Evolutionary conservation across 2,329 filamentous ascomycete species (phyloP).

Genomic region (Diplocarpon mali): DNA sequence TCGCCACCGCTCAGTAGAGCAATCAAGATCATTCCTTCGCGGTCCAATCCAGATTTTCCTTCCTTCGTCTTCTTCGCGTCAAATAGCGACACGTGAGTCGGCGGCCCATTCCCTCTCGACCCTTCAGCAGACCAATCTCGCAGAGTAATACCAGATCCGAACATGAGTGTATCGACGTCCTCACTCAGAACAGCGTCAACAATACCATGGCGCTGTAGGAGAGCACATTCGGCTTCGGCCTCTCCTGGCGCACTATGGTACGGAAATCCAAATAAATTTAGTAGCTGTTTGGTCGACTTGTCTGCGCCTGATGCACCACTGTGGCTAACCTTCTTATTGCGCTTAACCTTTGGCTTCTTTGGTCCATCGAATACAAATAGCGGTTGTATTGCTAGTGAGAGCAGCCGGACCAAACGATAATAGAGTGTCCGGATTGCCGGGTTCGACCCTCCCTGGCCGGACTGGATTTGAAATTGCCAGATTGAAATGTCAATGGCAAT

Average conservation of each 20-base stretch:
- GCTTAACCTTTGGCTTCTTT: conserved; percentile 76
- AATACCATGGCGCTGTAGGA: conserved; percentile 68
- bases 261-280: conserved; percentile 75
- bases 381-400: conserved; percentile 69
- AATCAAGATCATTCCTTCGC: conserved; percentile 85
- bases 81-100: conserved; percentile 82
- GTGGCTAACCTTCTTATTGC: conserved; percentile 63
- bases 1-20: conserved; percentile 94
- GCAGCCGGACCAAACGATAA: conserved; percentile 72
- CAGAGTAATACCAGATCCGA: conserved; percentile 70
- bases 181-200: conserved; percentile 93
- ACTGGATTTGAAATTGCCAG: conserved; percentile 91
- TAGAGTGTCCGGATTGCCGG: conserved; percentile 87
- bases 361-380: conserved; percentile 87
- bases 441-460: conserved; percentile 75
- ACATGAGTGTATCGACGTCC: conserved; percentile 97
- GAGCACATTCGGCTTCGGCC: conserved; percentile 89
- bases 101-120: conserved; percentile 48
- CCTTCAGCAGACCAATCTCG: conserved; percentile 75
- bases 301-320: conserved; percentile 56
- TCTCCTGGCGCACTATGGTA: conserved; percentile 85
- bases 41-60: conserved; percentile 49
- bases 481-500: conserved; percentile 92
- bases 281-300: conserved; percentile 70
- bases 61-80: conserved; percentile 47